These are phyloP conservation scores for Amylocystis lapponica DNA, from an alignment of 768 basidiomycete genomes.

Conservation along the genomic window DNA sequence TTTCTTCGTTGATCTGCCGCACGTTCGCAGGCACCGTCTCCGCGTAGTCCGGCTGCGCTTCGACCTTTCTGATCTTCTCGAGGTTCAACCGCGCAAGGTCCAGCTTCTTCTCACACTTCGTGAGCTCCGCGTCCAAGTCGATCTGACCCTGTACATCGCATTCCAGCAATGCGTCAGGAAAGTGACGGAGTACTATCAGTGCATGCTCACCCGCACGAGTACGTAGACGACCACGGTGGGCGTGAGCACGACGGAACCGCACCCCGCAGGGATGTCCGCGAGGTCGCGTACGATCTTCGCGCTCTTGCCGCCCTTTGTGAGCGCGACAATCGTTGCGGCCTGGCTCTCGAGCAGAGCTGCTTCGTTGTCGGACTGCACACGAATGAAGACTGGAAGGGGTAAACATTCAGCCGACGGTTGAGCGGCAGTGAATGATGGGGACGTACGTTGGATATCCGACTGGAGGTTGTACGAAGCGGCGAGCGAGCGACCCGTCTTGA, in stretches of 20 bases:
- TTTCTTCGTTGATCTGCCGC: slow-evolving; percentile 68
- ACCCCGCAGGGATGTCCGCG: slow-evolving; percentile 78
- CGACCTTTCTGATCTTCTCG: slow-evolving; percentile 71
- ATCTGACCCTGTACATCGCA: slow-evolving; percentile 68
- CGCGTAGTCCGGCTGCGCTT: slow-evolving; percentile 71
- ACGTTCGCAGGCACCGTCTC: slow-evolving; percentile 77
- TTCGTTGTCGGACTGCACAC: slow-evolving; percentile 58
- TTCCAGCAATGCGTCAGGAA: neutral
- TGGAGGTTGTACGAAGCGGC: slow-evolving; percentile 89
- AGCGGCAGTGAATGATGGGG: neutral
- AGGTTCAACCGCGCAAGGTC: slow-evolving; percentile 62
- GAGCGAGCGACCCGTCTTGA: slow-evolving; percentile 78
- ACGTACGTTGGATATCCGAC: slow-evolving; percentile 73
- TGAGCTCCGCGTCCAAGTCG: slow-evolving; percentile 81
- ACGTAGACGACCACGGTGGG: slow-evolving; percentile 72
- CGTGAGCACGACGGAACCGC: slow-evolving; percentile 77
- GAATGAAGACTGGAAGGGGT: slow-evolving; percentile 60
- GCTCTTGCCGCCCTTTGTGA: slow-evolving; percentile 86
- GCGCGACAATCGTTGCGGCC: slow-evolving; percentile 62
- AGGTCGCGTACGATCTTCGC: slow-evolving; percentile 59
- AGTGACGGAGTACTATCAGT: too few species aligned
- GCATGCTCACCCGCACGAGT: slow-evolving; percentile 67
- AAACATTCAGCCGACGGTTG: neutral
- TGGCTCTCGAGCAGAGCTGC: slow-evolving; percentile 68
- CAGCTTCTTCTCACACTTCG: slow-evolving; percentile 88